These are phyloP conservation scores for Glycine tomentella DNA, from an alignment of 306 rosid species.

Conservation along the genomic window DNA sequence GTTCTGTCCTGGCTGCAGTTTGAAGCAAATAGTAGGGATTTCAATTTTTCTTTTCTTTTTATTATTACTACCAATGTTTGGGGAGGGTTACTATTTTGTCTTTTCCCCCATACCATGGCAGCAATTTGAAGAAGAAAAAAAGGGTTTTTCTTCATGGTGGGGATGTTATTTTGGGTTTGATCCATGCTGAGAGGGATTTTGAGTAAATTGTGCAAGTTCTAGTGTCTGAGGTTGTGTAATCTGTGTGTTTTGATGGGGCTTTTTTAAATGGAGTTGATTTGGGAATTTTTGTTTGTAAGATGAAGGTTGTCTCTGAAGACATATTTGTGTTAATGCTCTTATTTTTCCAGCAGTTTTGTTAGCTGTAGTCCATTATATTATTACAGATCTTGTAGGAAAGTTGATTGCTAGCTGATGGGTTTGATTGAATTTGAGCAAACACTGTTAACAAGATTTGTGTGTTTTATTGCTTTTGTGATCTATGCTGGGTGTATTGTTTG, in stretches of 20 bases:
- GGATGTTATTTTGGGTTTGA: conserved; percentile 16
- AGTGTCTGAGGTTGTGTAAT: not conserved
- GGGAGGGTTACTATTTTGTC: not conserved
- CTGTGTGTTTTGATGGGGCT: not conserved
- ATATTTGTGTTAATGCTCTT: too few relatives aligned
- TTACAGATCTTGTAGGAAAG: not conserved
- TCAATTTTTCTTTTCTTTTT: not conserved
- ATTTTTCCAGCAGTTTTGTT: not conserved
- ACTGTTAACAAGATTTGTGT: conserved; percentile 19
- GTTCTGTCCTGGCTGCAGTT: not conserved
- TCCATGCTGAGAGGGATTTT: not conserved
- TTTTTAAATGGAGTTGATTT: conserved; percentile 2
- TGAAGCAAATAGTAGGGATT: not conserved
- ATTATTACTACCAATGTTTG: not conserved
- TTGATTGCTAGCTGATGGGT: conserved; percentile 1
- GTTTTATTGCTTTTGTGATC: conserved; percentile 15
- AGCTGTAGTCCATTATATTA: not conserved
- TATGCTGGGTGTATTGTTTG: conserved; percentile 5
- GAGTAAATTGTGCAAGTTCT: conserved; percentile 19
- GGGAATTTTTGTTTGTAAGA: conserved; percentile 8
- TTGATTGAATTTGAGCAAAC: not conserved
- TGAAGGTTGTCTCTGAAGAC: too few relatives aligned
- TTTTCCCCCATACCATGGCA: not conserved
- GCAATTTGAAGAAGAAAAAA: not conserved
- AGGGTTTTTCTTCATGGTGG: conserved; percentile 4